These are phyloP conservation scores for Aspergillus latus DNA, from an alignment of 2,329 filamentous ascomycete species.

Conservation along the genomic window DNA sequence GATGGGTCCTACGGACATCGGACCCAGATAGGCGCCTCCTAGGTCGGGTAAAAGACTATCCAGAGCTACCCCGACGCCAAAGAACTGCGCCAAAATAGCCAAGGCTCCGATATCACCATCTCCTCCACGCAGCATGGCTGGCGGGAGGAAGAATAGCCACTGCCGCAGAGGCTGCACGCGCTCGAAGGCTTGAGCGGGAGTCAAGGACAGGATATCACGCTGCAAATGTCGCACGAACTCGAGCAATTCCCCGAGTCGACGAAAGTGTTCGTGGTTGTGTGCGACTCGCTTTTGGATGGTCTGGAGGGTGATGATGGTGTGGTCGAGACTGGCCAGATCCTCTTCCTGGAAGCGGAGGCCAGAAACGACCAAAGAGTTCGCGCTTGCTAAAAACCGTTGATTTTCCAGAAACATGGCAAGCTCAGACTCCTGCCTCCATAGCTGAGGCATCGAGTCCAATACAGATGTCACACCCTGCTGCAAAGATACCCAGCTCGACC, in stretches of 20 bases:
- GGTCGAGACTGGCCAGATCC: conserved; percentile 67
- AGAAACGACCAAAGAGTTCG: conserved; percentile 35
- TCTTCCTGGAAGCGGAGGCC: conserved; percentile 55
- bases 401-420: conserved; percentile 44
- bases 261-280: conserved; percentile 67
- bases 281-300: conserved; percentile 62
- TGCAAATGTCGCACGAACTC: conserved; percentile 71
- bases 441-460: conserved; percentile 84
- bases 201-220: conserved; percentile 67
- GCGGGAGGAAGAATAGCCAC: conserved; percentile 95
- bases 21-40: conserved; percentile 82
- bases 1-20: conserved; percentile 74
- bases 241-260: conserved; percentile 67
- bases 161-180: conserved; percentile 83
- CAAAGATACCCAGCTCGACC: conserved; percentile 88
- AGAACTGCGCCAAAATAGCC: conserved; percentile 85
- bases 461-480: conserved; percentile 91
- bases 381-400: conserved; percentile 40
- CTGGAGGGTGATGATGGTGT: conserved; percentile 63
- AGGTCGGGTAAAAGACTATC: conserved; percentile 91
- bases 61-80: conserved; percentile 81
- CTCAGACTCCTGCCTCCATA: conserved; percentile 80
- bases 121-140: conserved; percentile 75
- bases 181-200: conserved; percentile 82
- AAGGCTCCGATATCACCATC: conserved; percentile 74